Evolutionary conservation across 192 early-diverging fungal genomes (phyloP), one percentile per base, ranked within the genome.

Genomic region (Coemansia sp.): DNA sequence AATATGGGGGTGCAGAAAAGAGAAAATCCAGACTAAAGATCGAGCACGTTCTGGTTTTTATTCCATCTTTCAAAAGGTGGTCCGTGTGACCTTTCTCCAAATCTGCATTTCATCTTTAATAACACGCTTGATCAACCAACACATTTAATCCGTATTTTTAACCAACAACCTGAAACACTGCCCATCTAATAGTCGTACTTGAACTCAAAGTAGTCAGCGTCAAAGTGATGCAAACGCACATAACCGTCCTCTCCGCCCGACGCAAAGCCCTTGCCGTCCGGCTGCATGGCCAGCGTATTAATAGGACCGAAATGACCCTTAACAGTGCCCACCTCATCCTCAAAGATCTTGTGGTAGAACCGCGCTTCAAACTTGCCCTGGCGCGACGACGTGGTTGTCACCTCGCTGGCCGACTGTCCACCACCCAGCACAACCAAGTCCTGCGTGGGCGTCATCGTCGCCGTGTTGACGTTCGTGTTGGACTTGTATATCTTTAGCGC

Each of bases 221-320:
- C 97, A 77, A 96, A 93, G 75, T 93, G 88, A 80, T 99, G 97
- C 55, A 99, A 84, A 61, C 97, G 89, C 43, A 98, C 90, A 68
- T 93, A 97, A 79, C 97, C 97, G 79, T 99, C 97, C 78, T 99
- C 97, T 70, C 95, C 93, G 75, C 97, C 97, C 53, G 87, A 89
- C 47, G 97, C 91, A 84, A 94, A 98, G 70, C 90, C 87, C 70
- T 85, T 92, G 53, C 97, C 96, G 73, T 92, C 90, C 14, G 96
- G 96, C 76, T 96, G 94, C 59, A 97, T 92, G 5, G 97, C 95
- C 57, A 99, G 85, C 14, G 96, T 99, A 83, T 99, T 99, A 82
- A 99, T 98, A 41, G 97, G 97, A 68, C 97, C 97, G 78, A 99
- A 99, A 70, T 99, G 97, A 23, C 97, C 97, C 85, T 92, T 93